Base-by-base conservation (phyloP, 345 rosid genomes). In the Mallotus nudiflorus region DNA sequence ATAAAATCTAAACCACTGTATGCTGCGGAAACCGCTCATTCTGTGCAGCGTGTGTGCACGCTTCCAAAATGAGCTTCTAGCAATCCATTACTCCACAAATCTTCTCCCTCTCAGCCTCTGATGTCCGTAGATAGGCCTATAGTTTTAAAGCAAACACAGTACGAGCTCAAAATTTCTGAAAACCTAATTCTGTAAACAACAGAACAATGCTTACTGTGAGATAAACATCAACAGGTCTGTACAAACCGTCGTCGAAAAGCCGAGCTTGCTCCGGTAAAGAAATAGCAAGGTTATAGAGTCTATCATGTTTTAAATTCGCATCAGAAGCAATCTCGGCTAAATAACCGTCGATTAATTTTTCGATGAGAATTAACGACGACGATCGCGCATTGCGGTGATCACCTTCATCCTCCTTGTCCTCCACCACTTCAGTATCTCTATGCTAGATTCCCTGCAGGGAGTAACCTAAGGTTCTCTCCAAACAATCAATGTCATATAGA, bases 31-130 rank as follows among this genome's bases (percentile, higher is more conserved):
- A 80, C 28, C 97, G 89, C 88, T 95, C 99, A 81, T 92, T 95
- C 49, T 95, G 99, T 1, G 99, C 97, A 10, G 99, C 97, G 89
- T 95, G 99, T 1, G 99, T 95, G 86, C 97, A 95, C 25, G 99
- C 99, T 69, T 90, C 99, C 0, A 95, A 81, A 6, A 97, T 95
- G 2, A 95, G 88, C 80, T 95, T 92, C 51, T 90, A 97, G 73
- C 92, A 95, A 57, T 95, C 99, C 81, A 95, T 78, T 0, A 88
- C 82, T 28, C 97, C 92, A 49, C 96, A 86, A 52, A 95, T 82
- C 84, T 86, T 89, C 76, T 95, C 99, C 48, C 97, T 77, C 80
- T 91, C 99, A 19, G 80, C 74, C 81, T 95, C 97, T 52, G 91
- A 6, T 70, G 85, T 65, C 97, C 91, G 90, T 42, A 97, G 89